Evolutionary conservation across 225 moss, liverwort and hornwort species (phyloP), one percentile per base, ranked within the genome.

Genomic region (Ulota crispa): DNA sequence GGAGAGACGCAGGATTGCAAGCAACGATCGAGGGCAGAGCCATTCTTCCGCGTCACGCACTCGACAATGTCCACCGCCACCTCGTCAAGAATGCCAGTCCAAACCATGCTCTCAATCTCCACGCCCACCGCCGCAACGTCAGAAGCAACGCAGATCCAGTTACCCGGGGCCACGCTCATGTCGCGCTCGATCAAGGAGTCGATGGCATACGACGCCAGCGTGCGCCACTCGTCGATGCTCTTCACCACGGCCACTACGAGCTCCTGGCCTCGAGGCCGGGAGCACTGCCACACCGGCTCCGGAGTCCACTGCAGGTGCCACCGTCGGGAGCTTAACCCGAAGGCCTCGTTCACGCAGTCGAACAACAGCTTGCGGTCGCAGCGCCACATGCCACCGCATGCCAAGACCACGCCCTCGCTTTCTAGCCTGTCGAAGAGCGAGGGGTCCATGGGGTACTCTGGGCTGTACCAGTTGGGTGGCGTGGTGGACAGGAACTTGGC

Each of bases 321-420:
- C 32, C 75, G 41, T 0, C 77, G 68, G 2, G 14, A 31, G 3
- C 47, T 16, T 1, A 77, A 30, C 36, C 39, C 68, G 34, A 88
- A 84, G 8, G 70, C 88, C 82, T 90, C 88, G 80, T 86, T 90
- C 70, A 88, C 84, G 42, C 84, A 80, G 41, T 90, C 90, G 61
- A 90, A 90, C 52, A 88, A 23, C 7, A 90, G 82, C 32, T 84
- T 90, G 23, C 88, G 84, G 78, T 90, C 80, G 53, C 90, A 88
- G 30, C 88, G 84, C 88, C 90, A 90, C 20, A 86, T 14, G 2
- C 84, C 86, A 1, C 88, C 88, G 3, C 78, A 61, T 6, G 72
- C 70, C 50, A 65, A 24, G 5, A 78, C 55, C 4, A 19, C 1
- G 12, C 77, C 79, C 67, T 68, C 84, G 7, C 84, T 88, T 69